Conservation (phyloP, 2,329 filamentous ascomycete genomes). For the Trichoderma sp. region DNA sequence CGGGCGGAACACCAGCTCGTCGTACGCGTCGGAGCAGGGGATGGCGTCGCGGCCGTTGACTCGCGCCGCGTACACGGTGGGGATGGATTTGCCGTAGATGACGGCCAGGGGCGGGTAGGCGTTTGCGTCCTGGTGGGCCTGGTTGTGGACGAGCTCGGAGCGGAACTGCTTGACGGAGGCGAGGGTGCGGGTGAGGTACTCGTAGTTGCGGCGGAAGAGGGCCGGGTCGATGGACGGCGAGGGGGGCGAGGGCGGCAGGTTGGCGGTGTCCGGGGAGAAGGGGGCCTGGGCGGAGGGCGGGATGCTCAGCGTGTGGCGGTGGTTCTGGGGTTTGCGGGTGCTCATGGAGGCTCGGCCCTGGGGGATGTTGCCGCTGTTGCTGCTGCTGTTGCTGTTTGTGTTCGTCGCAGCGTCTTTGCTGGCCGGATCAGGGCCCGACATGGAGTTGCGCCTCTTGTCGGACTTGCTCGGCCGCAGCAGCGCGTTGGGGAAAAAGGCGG, state of each 20-base stretch:
- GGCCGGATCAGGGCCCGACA: background rate
- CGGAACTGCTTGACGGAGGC: conserved; percentile 75
- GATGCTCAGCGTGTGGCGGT: conserved; percentile 24
- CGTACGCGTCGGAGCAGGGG: conserved; percentile 75
- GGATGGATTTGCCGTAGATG: conserved; percentile 84
- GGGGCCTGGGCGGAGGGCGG: conserved; percentile 6
- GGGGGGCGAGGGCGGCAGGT: conserved; percentile 32
- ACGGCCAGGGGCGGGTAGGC: conserved; percentile 79
- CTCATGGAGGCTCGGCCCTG: conserved; percentile 48
- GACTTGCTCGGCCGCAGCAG: conserved; percentile 46
- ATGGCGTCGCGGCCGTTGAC: conserved; percentile 76
- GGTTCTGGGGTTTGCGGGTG: conserved; percentile 7
- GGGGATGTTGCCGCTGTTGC: background rate
- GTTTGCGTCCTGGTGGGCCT: conserved; percentile 65
- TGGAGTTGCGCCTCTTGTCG: conserved; percentile 37
- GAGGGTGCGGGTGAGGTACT: conserved; percentile 77
- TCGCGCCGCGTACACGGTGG: conserved; percentile 81
- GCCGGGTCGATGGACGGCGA: conserved; percentile 33
- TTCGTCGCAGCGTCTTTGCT: background rate
- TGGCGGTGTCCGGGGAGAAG: background rate
- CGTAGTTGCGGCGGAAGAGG: conserved; percentile 45
- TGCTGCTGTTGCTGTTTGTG: background rate
- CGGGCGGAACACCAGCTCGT: conserved; percentile 82
- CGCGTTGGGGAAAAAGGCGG: conserved; percentile 52
- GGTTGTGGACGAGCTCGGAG: conserved; percentile 66